phyloP scores from a whole-genome alignment of 2,329 filamentous ascomycete genomes.

The Exophiala sp. region DNA sequence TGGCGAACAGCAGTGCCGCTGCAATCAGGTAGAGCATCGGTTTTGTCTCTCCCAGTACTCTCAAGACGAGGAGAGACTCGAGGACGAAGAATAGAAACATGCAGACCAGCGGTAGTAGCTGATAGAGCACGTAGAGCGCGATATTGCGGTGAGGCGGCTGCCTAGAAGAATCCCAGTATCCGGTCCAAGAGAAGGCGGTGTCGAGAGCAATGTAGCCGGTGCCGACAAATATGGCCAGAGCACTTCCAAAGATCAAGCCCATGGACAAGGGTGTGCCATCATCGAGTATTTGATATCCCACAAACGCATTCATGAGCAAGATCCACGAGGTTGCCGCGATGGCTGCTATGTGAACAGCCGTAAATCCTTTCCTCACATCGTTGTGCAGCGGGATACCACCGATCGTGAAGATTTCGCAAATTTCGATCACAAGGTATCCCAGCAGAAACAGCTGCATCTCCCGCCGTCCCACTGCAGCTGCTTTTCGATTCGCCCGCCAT shows the following conservation, averaged over 20 bases:
- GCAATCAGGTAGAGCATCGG: slow-evolving; percentile 83
- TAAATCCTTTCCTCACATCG: slow-evolving; percentile 73
- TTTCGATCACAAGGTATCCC: slow-evolving; percentile 79
- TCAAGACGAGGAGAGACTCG: slow-evolving; percentile 77
- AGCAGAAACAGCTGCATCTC: slow-evolving; percentile 95
- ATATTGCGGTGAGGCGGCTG: slow-evolving; percentile 67
- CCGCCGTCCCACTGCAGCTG: slow-evolving; percentile 88
- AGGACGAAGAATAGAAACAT: slow-evolving; percentile 83
- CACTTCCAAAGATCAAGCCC: slow-evolving; percentile 69
- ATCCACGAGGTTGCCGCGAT: slow-evolving; percentile 89
- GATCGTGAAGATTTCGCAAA: slow-evolving; percentile 96
- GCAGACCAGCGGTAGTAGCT: slow-evolving; percentile 83
- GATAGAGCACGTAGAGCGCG: slow-evolving; percentile 89
- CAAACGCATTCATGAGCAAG: slow-evolving; percentile 82
- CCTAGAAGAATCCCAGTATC: slow-evolving; percentile 64
- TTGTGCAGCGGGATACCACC: slow-evolving; percentile 77
- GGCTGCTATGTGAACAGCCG: slow-evolving; percentile 82
- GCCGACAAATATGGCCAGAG: slow-evolving; percentile 72
- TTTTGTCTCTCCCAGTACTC: slow-evolving; percentile 78
- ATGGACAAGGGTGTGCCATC: slow-evolving; percentile 86
- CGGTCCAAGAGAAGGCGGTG: slow-evolving; percentile 82
- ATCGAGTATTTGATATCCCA: slow-evolving; percentile 90
- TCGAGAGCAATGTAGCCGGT: slow-evolving; percentile 95
- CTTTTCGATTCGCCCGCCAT: slow-evolving; percentile 79
- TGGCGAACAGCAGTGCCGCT: slow-evolving; percentile 77